A percentile compares a stretch with the other conserved stretches of the same genome.
These are phyloP conservation scores for Candida ficus DNA, from an alignment of 805 yeast species.

Conservation along the genomic window DNA sequence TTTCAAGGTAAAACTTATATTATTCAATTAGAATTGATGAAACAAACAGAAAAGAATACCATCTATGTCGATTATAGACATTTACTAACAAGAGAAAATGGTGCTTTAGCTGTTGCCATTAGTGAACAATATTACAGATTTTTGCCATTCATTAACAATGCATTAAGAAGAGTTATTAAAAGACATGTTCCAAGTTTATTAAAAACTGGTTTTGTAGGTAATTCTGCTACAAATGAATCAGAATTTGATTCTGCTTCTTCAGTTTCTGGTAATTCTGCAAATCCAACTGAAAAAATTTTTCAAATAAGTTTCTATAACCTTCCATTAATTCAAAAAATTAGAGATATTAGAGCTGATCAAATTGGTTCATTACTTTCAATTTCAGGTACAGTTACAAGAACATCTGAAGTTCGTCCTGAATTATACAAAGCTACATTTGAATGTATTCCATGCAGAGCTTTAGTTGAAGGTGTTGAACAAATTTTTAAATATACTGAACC, in stretches of 20 bases:
- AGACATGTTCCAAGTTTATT: slow-evolving; percentile 71
- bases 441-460: slow-evolving; percentile 83
- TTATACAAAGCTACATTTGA: slow-evolving; percentile 79
- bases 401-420: slow-evolving; percentile 96
- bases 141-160: slow-evolving; percentile 75
- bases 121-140: slow-evolving; percentile 90
- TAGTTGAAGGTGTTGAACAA: slow-evolving; percentile 88
- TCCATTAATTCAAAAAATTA: slow-evolving; percentile 75
- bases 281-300: slow-evolving; percentile 62
- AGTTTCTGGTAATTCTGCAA: slow-evolving; percentile 31
- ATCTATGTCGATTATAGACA: slow-evolving; percentile 84
- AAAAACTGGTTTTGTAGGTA: slow-evolving; percentile 34
- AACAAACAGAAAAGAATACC: slow-evolving; percentile 66
- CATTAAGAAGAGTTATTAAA: slow-evolving; percentile 67
- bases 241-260: slow-evolving; percentile 35
- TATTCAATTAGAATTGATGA: slow-evolving; percentile 78
- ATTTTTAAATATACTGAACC: slow-evolving; percentile 93
- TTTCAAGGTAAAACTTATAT: slow-evolving; percentile 60
- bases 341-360: slow-evolving; percentile 86
- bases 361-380: slow-evolving; percentile 81
- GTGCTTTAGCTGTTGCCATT: slow-evolving; percentile 84
- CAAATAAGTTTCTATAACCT: slow-evolving; percentile 86
- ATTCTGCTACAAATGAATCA: slow-evolving; percentile 23
- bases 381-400: slow-evolving; percentile 93
- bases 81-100: slow-evolving; percentile 67